phyloP scores from a whole-genome alignment of 2,329 filamentous ascomycete genomes.

The Paecilomyces niveus region DNA sequence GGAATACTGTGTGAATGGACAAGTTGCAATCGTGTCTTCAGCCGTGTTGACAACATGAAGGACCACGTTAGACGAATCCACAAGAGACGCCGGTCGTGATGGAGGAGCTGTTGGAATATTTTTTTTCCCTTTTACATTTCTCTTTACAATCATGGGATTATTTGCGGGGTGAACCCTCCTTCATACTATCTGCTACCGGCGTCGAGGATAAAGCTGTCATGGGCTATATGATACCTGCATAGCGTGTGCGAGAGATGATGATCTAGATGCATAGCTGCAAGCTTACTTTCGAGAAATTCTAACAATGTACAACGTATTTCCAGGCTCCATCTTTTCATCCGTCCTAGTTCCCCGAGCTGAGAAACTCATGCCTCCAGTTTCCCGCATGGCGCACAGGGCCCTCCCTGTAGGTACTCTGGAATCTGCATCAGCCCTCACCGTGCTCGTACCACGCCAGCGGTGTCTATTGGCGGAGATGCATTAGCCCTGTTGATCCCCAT shows the following conservation, averaged over 20 bases:
- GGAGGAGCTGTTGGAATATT: background rate
- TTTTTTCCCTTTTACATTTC: background rate
- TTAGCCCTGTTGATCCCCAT: background rate
- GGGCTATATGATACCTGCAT: background rate
- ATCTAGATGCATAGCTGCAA: background rate
- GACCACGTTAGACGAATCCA: slow-evolving; percentile 42
- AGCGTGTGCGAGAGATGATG: background rate
- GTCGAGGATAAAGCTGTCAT: background rate
- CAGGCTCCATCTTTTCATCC: background rate
- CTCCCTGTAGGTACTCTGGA: background rate
- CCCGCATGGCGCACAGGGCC: background rate
- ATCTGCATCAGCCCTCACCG: background rate
- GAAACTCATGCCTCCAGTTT: background rate
- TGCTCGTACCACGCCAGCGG: background rate
- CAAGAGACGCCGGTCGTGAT: slow-evolving; percentile 12
- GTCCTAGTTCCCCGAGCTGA: background rate
- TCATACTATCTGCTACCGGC: background rate
- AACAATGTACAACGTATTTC: background rate
- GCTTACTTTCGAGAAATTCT: background rate
- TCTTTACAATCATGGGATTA: background rate
- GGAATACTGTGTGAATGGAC: slow-evolving; percentile 53
- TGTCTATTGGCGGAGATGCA: background rate
- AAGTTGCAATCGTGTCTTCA: slow-evolving; percentile 52
- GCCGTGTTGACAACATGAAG: slow-evolving; percentile 56
- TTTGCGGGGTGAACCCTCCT: background rate